phyloP scores from a whole-genome alignment of 768 basidiomycete species.

The Pisolithus marmoratus region DNA sequence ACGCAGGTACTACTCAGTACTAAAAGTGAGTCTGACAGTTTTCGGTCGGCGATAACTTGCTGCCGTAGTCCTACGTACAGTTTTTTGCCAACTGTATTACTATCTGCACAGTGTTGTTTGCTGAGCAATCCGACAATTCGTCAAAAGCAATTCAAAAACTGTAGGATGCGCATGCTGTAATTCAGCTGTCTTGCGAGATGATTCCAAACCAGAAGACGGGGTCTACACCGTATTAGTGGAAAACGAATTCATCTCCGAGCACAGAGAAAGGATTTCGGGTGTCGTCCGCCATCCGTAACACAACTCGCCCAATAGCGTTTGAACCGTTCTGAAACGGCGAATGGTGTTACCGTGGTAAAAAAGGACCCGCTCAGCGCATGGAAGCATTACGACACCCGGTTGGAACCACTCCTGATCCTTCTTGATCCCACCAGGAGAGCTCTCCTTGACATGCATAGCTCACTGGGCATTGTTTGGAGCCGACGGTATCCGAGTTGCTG shows the following conservation, averaged over 20 bases:
- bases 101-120: too few relatives aligned
- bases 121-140: too few relatives aligned
- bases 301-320: constrained; percentile 20
- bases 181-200: neutral
- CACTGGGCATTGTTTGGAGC: constrained; percentile 4
- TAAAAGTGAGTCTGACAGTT: neutral
- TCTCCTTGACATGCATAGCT: constrained; percentile 10
- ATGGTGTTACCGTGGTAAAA: constrained; percentile 10
- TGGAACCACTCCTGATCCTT: neutral
- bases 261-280: constrained; percentile 16
- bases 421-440: constrained; percentile 16
- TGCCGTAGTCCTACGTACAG: too few relatives aligned
- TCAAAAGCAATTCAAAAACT: too few relatives aligned
- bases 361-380: constrained; percentile 23
- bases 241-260: constrained; percentile 16
- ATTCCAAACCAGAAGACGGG: constrained; percentile 1
- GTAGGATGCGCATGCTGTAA: too few relatives aligned
- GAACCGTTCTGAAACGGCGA: constrained; percentile 15
- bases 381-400: constrained; percentile 4
- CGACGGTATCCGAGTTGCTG: constrained; percentile 20
- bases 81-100: too few relatives aligned
- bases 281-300: constrained; percentile 10
- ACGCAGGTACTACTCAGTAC: too few relatives aligned
- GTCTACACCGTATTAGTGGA: constrained; percentile 25
- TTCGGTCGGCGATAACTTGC: too few relatives aligned